A percentile compares a stretch with the other conserved stretches of the same genome.
Evolutionary conservation across 352 stramenopile genomes (phyloP).

Genomic region (Phytopythium delawarense): DNA sequence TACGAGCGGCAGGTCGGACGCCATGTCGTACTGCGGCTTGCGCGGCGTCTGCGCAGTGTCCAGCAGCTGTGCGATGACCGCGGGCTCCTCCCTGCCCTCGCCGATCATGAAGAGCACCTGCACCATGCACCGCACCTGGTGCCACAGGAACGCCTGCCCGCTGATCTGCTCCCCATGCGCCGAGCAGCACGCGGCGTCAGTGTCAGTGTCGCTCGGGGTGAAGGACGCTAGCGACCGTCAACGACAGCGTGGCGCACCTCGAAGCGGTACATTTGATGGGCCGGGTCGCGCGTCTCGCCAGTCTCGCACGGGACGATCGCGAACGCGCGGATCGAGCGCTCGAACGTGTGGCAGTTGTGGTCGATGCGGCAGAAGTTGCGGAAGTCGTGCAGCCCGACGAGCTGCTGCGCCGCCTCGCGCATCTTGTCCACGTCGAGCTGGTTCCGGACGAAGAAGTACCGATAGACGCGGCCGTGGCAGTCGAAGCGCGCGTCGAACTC

Average conservation of each 20-base stretch:
- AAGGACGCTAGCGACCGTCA: background rate
- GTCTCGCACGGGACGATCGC: slow-evolving; percentile 73
- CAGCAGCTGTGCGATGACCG: slow-evolving; percentile 88
- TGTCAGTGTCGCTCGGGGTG: background rate
- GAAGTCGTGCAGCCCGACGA: slow-evolving; percentile 97
- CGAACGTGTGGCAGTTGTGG: slow-evolving; percentile 95
- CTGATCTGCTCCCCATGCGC: slow-evolving; percentile 33
- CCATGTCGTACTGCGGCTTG: slow-evolving; percentile 94
- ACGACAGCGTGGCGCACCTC: slow-evolving; percentile 20
- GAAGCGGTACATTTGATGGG: slow-evolving; percentile 68
- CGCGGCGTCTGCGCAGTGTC: slow-evolving; percentile 88
- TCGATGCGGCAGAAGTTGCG: slow-evolving; percentile 99
- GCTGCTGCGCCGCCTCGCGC: slow-evolving; percentile 68
- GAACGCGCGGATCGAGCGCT: slow-evolving; percentile 77
- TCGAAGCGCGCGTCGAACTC: slow-evolving; percentile 97
- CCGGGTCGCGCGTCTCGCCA: slow-evolving; percentile 25
- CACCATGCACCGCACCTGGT: slow-evolving; percentile 99
- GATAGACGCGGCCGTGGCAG: slow-evolving; percentile 91
- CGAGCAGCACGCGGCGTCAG: background rate
- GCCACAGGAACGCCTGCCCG: slow-evolving; percentile 98
- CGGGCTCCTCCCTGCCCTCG: slow-evolving; percentile 85
- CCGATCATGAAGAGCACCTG: slow-evolving; percentile 96
- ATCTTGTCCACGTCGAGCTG: slow-evolving; percentile 84
- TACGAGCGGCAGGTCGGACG: slow-evolving; percentile 93
- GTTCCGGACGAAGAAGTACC: slow-evolving; percentile 95